Conservation (phyloP, 2,329 filamentous ascomycete species). For the Apiospora malaysiana region DNA sequence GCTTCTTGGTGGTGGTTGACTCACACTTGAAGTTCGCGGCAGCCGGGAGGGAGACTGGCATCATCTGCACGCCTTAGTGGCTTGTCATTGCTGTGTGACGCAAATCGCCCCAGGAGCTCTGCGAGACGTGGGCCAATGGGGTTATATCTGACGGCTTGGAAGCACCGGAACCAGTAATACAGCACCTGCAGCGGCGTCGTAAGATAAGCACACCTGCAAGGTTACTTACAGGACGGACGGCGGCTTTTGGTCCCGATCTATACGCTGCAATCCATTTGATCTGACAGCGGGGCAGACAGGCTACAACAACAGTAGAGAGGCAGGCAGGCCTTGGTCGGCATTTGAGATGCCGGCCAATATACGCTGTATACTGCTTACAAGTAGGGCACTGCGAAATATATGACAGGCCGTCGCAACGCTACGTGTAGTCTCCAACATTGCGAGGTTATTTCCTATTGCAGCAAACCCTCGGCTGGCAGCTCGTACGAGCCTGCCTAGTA, state of each 20-base stretch:
- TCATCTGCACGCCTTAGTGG: background rate
- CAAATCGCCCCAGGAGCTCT: background rate
- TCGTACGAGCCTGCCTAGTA: too few species aligned
- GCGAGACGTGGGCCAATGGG: background rate
- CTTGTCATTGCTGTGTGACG: background rate
- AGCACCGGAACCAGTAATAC: conserved; percentile 1
- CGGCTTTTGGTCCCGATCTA: background rate
- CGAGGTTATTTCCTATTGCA: background rate
- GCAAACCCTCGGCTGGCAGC: background rate
- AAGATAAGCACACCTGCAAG: background rate
- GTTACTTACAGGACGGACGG: background rate
- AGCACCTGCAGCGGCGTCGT: background rate
- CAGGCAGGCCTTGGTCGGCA: background rate
- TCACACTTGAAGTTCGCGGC: background rate
- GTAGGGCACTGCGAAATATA: background rate
- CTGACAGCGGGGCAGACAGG: background rate
- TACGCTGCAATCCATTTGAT: background rate
- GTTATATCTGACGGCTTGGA: background rate
- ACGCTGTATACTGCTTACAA: background rate
- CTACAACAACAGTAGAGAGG: background rate
- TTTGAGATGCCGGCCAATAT: background rate
- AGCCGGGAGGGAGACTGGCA: background rate
- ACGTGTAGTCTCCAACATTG: background rate
- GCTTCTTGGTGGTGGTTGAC: background rate
- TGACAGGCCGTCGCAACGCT: background rate